A percentile compares a stretch with the other conserved stretches of the same genome.
phyloP scores from a whole-genome alignment of 208 protist species.

The Acanthamoeba triangularis region DNA sequence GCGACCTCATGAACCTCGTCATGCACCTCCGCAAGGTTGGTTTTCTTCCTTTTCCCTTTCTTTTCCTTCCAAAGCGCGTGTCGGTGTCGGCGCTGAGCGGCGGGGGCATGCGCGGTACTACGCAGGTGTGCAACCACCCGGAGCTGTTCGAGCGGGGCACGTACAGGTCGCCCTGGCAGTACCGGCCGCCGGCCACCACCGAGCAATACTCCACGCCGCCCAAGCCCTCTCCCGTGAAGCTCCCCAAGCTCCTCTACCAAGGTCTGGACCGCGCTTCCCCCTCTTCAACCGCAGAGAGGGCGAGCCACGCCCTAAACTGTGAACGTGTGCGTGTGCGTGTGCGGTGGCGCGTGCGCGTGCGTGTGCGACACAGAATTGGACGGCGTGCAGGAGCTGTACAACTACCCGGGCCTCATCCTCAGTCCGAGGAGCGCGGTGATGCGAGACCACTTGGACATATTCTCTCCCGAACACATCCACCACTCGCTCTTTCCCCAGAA shows the following conservation, averaged over 20 bases:
- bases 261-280: neutral
- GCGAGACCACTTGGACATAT: slow-evolving; percentile 3
- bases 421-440: neutral
- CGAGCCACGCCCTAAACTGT: neutral
- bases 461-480: slow-evolving; percentile 38
- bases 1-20: slow-evolving; percentile 84
- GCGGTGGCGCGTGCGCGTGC: neutral
- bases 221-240: slow-evolving; percentile 54
- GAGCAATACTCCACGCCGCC: neutral
- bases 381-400: neutral
- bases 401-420: slow-evolving; percentile 18
- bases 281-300: neutral
- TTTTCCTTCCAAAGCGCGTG: neutral
- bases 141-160: slow-evolving; percentile 82
- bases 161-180: slow-evolving; percentile 75
- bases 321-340: too few relatives aligned
- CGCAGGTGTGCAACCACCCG: slow-evolving; percentile 82
- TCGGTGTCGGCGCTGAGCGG: neutral
- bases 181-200: neutral
- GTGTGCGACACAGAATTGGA: neutral
- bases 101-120: neutral
- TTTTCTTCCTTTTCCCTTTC: neutral
- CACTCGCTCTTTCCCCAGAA: slow-evolving; percentile 5
- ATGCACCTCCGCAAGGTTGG: slow-evolving; percentile 86
- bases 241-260: slow-evolving; percentile 70